Base-by-base conservation (phyloP, 83 land plant genomes). In the Isoetes engelmannii region DNA sequence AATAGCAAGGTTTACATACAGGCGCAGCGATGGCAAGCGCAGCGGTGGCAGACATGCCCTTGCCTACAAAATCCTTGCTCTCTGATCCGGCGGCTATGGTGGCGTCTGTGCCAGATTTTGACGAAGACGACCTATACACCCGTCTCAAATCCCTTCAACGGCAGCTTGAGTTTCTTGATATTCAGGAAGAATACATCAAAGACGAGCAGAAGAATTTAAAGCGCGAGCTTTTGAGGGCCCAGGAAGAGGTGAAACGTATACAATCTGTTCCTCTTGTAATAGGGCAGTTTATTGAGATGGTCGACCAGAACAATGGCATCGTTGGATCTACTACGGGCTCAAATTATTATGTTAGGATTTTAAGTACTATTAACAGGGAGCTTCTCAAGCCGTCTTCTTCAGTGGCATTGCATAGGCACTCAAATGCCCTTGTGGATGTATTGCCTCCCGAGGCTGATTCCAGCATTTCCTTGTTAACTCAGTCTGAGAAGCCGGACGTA, bases 211-310 rank as follows among this genome's bases (percentile, higher is more conserved):
- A 90, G 81, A 90, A 90, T 57, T 83, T 90, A 48, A 85, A 86
- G 81, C 81, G 96, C 0, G 96, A 90, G 78, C 80, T 80, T 5
- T 83, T 90, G 4, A 65, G 96, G 7, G 93, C 89, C 9, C 96
- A 90, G 83, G 94, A 90, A 78, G 96, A 90, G 93, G 96, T 90
- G 37, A 88, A 90, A 74, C 76, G 96, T 68, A 90, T 90, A 74
- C 93, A 88, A 64, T 90, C 90, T 3, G 93, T 90, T 72, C 93
- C 96, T 4, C 84, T 90, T 1, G 93, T 90, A 7, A 90, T 90
- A 42, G 96, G 92, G 13, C 92, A 88, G 81, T 90, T 90, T 77
- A 85, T 90, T 81, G 96, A 90, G 75, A 90, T 90, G 90, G 89
- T 90, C 15, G 96, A 90, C 65, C 84, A 82, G 87, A 90, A 88